A percentile compares a stretch with the other conserved stretches of the same genome.
Evolutionary conservation across 306 rosid species (phyloP).

Genomic region (Ormosia semicastrata): DNA sequence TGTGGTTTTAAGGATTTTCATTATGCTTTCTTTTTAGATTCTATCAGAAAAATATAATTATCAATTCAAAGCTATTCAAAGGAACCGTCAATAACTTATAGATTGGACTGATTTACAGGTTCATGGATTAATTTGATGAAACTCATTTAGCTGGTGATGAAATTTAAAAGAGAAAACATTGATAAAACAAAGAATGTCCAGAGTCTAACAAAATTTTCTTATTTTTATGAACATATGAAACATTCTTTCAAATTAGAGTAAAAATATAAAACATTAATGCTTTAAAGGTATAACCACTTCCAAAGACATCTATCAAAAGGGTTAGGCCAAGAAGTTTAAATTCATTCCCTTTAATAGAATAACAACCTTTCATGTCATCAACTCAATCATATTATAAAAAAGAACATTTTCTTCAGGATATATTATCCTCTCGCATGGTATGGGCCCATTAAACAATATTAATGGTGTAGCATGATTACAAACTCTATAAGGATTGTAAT

Average conservation of each 20-base stretch:
- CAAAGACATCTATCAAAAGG: background rate
- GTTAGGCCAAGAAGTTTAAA: background rate
- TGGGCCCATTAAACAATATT: background rate
- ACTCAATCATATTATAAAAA: background rate
- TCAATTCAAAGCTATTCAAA: too few species aligned
- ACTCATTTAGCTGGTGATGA: background rate
- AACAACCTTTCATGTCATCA: background rate
- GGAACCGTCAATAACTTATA: too few species aligned
- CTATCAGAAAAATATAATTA: too few species aligned
- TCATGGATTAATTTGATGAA: too few species aligned
- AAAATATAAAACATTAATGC: background rate
- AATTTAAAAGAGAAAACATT: background rate
- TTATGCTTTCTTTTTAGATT: too few species aligned
- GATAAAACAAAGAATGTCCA: background rate
- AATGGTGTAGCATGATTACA: background rate
- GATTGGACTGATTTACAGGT: too few species aligned
- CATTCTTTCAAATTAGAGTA: background rate
- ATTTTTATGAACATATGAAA: background rate
- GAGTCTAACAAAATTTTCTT: background rate
- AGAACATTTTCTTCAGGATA: background rate
- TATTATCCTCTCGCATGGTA: background rate
- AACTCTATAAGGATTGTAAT: background rate
- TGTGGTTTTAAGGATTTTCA: too few species aligned
- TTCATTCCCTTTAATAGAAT: background rate
- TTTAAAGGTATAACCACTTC: background rate